These are phyloP conservation scores for Kluyveromyces sp. DNA, from an alignment of 1,139 yeast species.

Conservation along the genomic window DNA sequence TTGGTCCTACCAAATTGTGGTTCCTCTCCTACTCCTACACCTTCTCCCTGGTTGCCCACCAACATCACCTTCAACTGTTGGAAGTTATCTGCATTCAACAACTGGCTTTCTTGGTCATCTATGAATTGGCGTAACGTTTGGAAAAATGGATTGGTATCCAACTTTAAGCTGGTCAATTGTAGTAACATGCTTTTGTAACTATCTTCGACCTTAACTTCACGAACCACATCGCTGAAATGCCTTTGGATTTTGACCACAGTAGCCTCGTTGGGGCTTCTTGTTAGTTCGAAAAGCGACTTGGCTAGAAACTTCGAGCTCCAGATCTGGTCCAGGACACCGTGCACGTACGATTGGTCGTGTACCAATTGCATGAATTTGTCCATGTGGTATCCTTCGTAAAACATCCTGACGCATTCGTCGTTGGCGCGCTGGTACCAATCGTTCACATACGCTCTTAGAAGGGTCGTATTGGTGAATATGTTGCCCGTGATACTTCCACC, in stretches of 20 bases:
- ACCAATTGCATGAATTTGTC: slow-evolving; percentile 40
- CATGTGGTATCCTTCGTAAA: slow-evolving; percentile 56
- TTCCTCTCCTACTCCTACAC: background rate
- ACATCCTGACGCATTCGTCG: slow-evolving; percentile 46
- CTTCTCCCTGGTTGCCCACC: slow-evolving; percentile 12
- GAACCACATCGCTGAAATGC: background rate
- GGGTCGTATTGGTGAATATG: slow-evolving; percentile 43
- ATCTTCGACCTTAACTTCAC: background rate
- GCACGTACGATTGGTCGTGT: slow-evolving; percentile 49
- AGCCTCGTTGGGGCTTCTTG: slow-evolving; percentile 10
- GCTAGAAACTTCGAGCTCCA: slow-evolving; percentile 16
- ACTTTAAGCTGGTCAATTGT: background rate
- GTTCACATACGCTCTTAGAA: slow-evolving; percentile 50
- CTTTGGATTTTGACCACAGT: background rate
- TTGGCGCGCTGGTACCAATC: slow-evolving; percentile 68
- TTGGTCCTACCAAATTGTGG: background rate
- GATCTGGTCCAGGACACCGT: slow-evolving; percentile 33
- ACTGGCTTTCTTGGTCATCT: slow-evolving; percentile 1
- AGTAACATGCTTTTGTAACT: background rate
- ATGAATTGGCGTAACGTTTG: slow-evolving; percentile 1
- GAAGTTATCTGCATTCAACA: slow-evolving; percentile 18
- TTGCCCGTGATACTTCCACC: no score
- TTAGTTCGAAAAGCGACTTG: slow-evolving; percentile 22
- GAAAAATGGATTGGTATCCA: slow-evolving; percentile 2
- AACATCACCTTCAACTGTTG: slow-evolving; percentile 19